These are phyloP conservation scores for Arthroderma uncinatum DNA, from an alignment of 2,329 filamentous ascomycete species.

Conservation along the genomic window DNA sequence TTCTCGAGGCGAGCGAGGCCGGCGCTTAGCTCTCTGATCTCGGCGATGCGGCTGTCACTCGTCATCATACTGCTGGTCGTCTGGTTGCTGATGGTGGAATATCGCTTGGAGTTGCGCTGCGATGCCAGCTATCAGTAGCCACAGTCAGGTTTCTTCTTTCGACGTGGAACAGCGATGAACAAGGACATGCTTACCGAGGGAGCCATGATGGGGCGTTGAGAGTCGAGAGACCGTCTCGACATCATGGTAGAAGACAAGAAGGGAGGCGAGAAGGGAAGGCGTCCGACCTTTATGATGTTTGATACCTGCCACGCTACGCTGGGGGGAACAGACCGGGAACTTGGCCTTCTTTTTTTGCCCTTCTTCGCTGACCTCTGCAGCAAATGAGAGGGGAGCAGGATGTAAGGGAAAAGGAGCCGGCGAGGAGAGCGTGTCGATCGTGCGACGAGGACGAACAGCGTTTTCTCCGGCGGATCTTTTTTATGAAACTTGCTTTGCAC, in stretches of 20 bases:
- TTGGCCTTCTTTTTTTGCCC: background rate
- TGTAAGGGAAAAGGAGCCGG: background rate
- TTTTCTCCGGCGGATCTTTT: background rate
- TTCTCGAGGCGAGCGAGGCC: slow-evolving; percentile 82
- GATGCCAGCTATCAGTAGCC: slow-evolving; percentile 23
- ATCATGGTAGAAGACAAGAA: slow-evolving; percentile 15
- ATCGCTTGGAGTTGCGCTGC: slow-evolving; percentile 43
- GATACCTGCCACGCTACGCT: background rate
- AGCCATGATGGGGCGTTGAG: slow-evolving; percentile 46
- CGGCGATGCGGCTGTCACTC: slow-evolving; percentile 44
- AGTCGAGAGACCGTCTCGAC: slow-evolving; percentile 41
- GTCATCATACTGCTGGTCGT: slow-evolving; percentile 32
- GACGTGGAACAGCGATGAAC: background rate
- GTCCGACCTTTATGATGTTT: background rate
- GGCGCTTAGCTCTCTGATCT: slow-evolving; percentile 65
- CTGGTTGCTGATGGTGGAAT: slow-evolving; percentile 43
- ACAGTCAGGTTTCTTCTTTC: background rate
- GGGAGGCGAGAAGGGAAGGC: background rate
- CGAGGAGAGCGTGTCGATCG: background rate
- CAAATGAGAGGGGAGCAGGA: background rate
- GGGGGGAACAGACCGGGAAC: background rate
- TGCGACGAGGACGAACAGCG: slow-evolving; percentile 1
- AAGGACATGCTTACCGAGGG: slow-evolving; percentile 34
- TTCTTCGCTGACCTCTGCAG: background rate
- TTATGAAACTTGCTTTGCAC: background rate